A percentile compares a stretch with the other conserved stretches of the same genome.
These are phyloP conservation scores for Apiospora pterosperma DNA, from an alignment of 2,329 filamentous ascomycete species.

Conservation along the genomic window DNA sequence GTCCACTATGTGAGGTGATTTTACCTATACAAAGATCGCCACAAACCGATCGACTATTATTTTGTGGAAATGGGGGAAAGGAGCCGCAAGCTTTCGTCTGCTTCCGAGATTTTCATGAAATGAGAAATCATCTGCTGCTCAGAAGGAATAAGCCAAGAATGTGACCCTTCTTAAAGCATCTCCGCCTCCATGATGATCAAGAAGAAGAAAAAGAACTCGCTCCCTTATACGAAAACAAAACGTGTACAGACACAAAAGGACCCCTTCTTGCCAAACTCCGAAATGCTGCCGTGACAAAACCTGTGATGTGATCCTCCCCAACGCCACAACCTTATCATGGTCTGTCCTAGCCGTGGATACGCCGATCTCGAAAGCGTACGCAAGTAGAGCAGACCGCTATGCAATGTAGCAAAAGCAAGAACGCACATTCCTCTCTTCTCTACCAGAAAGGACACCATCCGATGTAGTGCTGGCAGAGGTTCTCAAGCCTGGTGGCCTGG, in stretches of 20 bases:
- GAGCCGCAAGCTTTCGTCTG: neutral
- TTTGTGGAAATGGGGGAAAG: neutral
- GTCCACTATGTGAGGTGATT: neutral
- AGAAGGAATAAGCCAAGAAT: neutral
- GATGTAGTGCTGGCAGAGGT: constrained; percentile 97
- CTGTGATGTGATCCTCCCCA: neutral
- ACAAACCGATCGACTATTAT: neutral
- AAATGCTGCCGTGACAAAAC: neutral
- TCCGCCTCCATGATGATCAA: neutral
- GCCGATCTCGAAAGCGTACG: neutral
- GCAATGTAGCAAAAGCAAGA: neutral
- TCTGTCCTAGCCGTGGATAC: neutral
- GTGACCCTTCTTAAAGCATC: neutral
- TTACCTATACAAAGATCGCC: neutral
- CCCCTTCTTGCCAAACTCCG: neutral
- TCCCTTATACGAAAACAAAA: neutral
- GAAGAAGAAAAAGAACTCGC: neutral
- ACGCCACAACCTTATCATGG: neutral
- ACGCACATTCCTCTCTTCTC: neutral
- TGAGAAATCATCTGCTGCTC: too few relatives aligned
- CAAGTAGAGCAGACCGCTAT: neutral
- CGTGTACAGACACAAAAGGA: neutral
- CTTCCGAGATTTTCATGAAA: too few relatives aligned
- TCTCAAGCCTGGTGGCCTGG: constrained; percentile 95
- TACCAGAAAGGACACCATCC: constrained; percentile 99